Conservation (phyloP, 768 basidiomycete genomes). For the Sarcodon aspratus region DNA sequence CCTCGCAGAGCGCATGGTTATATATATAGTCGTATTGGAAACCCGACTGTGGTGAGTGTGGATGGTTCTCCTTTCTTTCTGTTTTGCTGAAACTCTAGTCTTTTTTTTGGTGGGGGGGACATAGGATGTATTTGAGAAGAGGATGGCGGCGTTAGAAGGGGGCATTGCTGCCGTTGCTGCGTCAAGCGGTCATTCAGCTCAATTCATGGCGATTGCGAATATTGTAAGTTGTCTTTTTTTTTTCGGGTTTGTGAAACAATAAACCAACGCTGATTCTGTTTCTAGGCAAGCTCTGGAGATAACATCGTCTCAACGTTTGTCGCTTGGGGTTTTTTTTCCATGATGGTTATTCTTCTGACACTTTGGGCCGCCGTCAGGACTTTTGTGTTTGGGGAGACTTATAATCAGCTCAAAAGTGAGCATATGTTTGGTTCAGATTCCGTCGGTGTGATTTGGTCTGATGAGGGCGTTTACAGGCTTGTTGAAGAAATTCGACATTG, state of each 20-base stretch:
- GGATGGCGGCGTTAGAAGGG: conserved; percentile 73
- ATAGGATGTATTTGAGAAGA: conserved; percentile 70
- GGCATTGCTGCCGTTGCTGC: conserved; percentile 68
- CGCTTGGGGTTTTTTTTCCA: too few species aligned
- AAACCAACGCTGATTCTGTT: conserved; percentile 27
- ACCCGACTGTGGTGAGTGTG: conserved; percentile 47
- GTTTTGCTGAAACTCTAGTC: not conserved
- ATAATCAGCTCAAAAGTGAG: conserved; percentile 70
- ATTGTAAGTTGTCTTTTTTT: conserved; percentile 28
- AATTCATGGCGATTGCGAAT: conserved; percentile 58
- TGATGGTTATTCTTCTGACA: too few species aligned
- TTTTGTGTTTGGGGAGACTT: too few species aligned
- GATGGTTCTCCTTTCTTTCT: too few species aligned
- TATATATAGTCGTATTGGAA: conserved; percentile 59
- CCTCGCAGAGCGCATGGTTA: conserved; percentile 36
- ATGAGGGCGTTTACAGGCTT: conserved; percentile 36
- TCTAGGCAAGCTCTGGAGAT: conserved; percentile 44
- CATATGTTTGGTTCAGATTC: too few species aligned
- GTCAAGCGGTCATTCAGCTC: conserved; percentile 66
- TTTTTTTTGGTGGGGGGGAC: not conserved
- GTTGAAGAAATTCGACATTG: conserved; percentile 58
- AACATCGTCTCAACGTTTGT: conserved; percentile 74
- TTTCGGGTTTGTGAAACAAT: too few species aligned
- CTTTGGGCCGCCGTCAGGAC: too few species aligned
- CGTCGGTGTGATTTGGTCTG: not conserved